phyloP scores from a whole-genome alignment of 192 early-diverging fungal genomes.

The Spizellomyces punctatus region DNA sequence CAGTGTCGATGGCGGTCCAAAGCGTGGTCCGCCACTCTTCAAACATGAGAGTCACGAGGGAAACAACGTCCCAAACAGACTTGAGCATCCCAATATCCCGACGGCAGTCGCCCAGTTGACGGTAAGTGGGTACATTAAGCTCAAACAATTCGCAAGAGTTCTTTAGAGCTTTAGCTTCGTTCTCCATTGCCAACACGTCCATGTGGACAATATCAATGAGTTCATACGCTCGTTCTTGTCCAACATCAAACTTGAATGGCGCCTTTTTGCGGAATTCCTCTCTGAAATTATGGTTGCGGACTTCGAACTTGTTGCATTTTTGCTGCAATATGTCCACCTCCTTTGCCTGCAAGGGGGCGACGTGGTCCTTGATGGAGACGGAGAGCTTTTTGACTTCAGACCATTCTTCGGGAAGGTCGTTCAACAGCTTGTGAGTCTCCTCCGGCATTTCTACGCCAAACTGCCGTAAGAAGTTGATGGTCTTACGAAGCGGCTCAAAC shows the following conservation, averaged over 20 bases:
- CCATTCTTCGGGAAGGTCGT: slow-evolving; percentile 69
- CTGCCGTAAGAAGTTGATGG: slow-evolving; percentile 62
- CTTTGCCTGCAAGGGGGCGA: slow-evolving; percentile 64
- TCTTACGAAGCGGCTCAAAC: slow-evolving; percentile 69
- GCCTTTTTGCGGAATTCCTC: slow-evolving; percentile 71
- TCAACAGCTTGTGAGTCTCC: slow-evolving; percentile 65
- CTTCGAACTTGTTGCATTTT: slow-evolving; percentile 70
- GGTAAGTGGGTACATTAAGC: slow-evolving; percentile 62
- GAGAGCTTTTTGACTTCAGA: slow-evolving; percentile 67
- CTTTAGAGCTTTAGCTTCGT: slow-evolving; percentile 54
- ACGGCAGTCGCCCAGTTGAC: slow-evolving; percentile 60
- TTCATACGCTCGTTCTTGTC: slow-evolving; percentile 51
- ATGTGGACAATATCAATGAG: slow-evolving; percentile 55
- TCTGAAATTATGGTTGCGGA: slow-evolving; percentile 62
- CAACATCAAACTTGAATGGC: slow-evolving; percentile 70
- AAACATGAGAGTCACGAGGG: slow-evolving; percentile 65
- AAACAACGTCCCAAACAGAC: slow-evolving; percentile 65
- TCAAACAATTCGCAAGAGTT: slow-evolving; percentile 68
- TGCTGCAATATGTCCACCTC: slow-evolving; percentile 69
- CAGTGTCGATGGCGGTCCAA: slow-evolving; percentile 68
- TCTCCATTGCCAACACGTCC: slow-evolving; percentile 64
- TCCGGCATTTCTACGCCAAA: slow-evolving; percentile 70
- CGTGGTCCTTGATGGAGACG: slow-evolving; percentile 61
- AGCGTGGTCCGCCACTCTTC: slow-evolving; percentile 61
- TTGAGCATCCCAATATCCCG: slow-evolving; percentile 67